Evolutionary conservation across 345 rosid genomes (phyloP), one percentile per base, ranked within the genome.

Genomic region (Erysimum cheiranthoides): DNA sequence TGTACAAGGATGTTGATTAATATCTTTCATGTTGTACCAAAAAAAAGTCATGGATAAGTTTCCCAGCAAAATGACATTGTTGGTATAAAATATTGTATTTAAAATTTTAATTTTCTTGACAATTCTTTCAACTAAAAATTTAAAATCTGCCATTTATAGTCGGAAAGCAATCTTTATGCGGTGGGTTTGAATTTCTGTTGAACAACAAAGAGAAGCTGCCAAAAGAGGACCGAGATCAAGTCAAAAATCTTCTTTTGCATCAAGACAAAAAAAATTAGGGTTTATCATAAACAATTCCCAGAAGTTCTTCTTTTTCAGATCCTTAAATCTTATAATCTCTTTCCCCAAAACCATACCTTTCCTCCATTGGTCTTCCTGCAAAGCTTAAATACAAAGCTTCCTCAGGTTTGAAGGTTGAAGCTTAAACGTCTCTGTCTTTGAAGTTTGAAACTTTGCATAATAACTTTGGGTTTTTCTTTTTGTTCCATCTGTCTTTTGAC

Each of bases 161-260:
- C 70, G 74, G 69, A 52, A 68, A 56, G 66, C 75, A 70, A 76
- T 70, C 71, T 70, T 63, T 62, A 56, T 46, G 60, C 76, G 45
- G 72, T 63, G 67, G 76, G 76, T 71, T 77, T 77, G 76, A 71
- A 77, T 46, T 70, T 77, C 46, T 56, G 71, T 54, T 63, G 76
- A 77, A 69, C 69, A 35, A 30, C 12, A 47, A 31, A 8, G 39
- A 63, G 71, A 70, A 70, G 71, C 75, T 76, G 75, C 36, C 71
- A 70, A 70, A 76, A 62, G 64, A 61, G 34, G 17, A 43, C 65
- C 34, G 31, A 76, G 65, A 54, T 77, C 66, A 70, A 63, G 71
- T 70, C 54, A 77, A 70, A 50, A 56, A 61, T 27, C 59, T 53
- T 77, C 31, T 64, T 46, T 57, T 62, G 52, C 76, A 63, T 7